Evolutionary conservation across 257 asterid species (phyloP), one percentile per base, ranked within the genome.

Genomic region (Solanum medicagineum): DNA sequence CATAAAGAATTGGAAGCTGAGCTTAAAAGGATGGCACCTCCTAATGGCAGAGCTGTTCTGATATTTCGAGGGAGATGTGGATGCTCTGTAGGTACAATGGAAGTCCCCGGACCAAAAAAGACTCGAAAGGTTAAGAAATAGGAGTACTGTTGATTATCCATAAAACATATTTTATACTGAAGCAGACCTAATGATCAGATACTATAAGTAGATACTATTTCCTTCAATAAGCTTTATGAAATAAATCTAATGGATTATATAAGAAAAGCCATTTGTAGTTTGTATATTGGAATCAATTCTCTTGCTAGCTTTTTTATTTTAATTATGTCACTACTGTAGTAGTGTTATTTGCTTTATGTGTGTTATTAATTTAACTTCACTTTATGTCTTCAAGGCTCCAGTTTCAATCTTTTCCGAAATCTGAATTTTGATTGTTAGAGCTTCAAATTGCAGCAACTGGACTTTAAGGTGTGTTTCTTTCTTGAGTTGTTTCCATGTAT

Each of bases 11-110:
- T 97, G 86, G 99, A 95, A 89, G 94, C 95, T 3, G 98, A 97
- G 95, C 98, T 97, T 44, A 97, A 93, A 95, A 92, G 93, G 91
- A 91, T 95, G 97, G 98, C 97, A 12, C 99, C 99, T 0, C 92
- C 92, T 45, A 97, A 97, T 84, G 99, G 99, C 83, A 91, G 95
- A 89, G 99, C 98, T 11, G 92, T 97, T 65, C 91, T 97, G 51
- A 92, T 97, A 62, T 97, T 95, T 81, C 94, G 96, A 60, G 97
- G 93, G 1, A 92, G 98, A 85, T 97, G 99, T 86, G 99, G 99
- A 65, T 97, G 99, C 87, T 89, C 98, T 24, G 92, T 94, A 19
- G 98, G 97, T 32, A 92, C 92, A 85, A 88, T 97, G 98, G 99
- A 97, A 88, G 97, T 97, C 44, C 97, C 93, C 14, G 99, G 98